Percentiles rank a stretch among this genome's conserved stretches.
These are phyloP conservation scores for Erythrophleum ivorense DNA, from an alignment of 331 rosid species.

Conservation along the genomic window DNA sequence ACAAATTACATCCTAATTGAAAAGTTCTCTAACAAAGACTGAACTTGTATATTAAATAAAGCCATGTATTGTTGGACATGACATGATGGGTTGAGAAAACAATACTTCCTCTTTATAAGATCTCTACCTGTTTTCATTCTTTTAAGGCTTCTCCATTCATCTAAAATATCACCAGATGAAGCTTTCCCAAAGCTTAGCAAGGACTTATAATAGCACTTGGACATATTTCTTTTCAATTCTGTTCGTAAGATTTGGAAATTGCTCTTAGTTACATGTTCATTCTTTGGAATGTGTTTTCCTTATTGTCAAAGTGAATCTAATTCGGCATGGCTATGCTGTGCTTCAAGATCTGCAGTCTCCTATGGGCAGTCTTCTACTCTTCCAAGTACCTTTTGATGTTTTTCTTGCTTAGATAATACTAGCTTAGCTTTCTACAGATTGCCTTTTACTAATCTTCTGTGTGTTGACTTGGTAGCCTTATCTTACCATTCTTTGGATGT, in stretches of 20 bases:
- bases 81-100: neutral
- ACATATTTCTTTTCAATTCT: neutral
- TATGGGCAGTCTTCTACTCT: neutral
- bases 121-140: neutral
- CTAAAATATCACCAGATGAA: constrained; percentile 17
- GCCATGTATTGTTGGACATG: neutral
- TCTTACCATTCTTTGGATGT: neutral
- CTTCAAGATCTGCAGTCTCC: neutral
- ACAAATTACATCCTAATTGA: neutral
- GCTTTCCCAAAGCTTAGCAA: neutral
- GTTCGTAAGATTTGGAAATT: neutral
- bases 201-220: neutral
- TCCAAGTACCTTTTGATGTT: neutral
- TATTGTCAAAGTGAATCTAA: neutral
- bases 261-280: neutral
- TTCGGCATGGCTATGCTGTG: constrained; percentile 1
- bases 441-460: neutral
- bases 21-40: neutral
- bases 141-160: constrained; percentile 1
- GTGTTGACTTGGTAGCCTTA: neutral
- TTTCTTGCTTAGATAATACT: neutral
- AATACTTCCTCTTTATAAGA: constrained; percentile 1
- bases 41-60: neutral
- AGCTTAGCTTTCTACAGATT: constrained; percentile 4
- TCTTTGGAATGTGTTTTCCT: neutral